phyloP scores from a whole-genome alignment of 805 yeast genomes.

The Metschnikowia gruessii region DNA sequence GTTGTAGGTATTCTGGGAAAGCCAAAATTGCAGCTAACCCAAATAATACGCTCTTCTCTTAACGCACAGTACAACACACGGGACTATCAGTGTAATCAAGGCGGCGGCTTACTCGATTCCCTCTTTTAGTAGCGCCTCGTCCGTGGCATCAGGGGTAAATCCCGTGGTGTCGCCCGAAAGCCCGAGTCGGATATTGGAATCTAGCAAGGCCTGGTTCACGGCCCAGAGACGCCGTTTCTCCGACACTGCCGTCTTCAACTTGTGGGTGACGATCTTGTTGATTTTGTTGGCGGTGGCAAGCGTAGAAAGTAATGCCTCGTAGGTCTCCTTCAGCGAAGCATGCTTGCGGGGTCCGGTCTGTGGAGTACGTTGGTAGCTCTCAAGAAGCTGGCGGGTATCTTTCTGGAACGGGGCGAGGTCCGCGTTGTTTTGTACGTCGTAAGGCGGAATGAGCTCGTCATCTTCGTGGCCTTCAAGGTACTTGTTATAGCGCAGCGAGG shows the following conservation, averaged over 20 bases:
- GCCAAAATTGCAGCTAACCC: too few relatives aligned
- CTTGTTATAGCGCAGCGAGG: constrained; percentile 31
- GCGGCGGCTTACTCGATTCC: constrained; percentile 8
- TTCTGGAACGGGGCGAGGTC: constrained; percentile 8
- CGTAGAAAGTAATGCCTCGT: constrained; percentile 30
- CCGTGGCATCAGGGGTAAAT: constrained; percentile 16
- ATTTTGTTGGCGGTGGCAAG: constrained; percentile 39
- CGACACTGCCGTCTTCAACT: constrained; percentile 26
- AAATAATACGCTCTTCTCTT: too few relatives aligned
- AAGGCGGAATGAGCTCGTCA: constrained; percentile 15
- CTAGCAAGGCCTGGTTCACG: constrained; percentile 42
- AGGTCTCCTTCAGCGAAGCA: constrained; percentile 6
- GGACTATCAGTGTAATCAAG: neutral
- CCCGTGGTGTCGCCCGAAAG: constrained; percentile 12
- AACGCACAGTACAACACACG: too few relatives aligned
- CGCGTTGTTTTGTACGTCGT: constrained; percentile 9
- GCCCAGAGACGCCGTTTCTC: constrained; percentile 40
- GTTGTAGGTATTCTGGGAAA: too few relatives aligned
- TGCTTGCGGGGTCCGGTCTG: neutral
- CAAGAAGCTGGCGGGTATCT: constrained; percentile 6
- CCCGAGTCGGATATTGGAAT: constrained; percentile 40
- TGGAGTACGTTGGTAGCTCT: neutral
- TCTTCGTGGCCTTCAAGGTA: constrained; percentile 15
- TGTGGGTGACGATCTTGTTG: constrained; percentile 33
- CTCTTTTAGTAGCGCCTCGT: constrained; percentile 18